Evolutionary conservation across 177 flowering plant species (phyloP), one percentile per base, ranked within the genome.

Genomic region (Vitis hybrid): DNA sequence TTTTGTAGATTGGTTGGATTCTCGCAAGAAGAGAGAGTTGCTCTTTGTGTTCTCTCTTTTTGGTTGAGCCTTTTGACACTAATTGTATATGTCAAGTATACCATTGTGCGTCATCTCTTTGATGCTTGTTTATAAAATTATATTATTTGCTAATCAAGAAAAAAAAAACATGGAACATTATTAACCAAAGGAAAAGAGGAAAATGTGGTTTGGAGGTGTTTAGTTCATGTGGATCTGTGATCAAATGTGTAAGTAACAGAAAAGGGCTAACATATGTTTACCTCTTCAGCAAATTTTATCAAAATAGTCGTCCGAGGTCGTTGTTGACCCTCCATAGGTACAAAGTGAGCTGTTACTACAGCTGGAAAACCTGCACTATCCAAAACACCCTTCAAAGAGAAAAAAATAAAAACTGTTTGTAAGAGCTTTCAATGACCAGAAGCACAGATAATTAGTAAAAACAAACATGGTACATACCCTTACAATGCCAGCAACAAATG

Each of bases 201-300:
- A 40, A 40, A 40, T 1, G 46, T 6, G 6, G 46, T 40, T 40
- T 40, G 46, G 46, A 40, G 46, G 46, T 40, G 46, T 40, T 6
- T 40, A 40, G 46, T 40, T 40, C 46, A 40, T 40, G 46, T 5
- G 46, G 46, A 40, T 40, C 46, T 40, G 6, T 40, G 46, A 40
- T 40, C 46, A 49, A 30, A 15, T 8, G 14, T 6, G 18, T 35
- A 50, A 60, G 3, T 56, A 17, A 60, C 35, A 65, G 6, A 13
- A 10, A 56, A 56, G 11, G 40, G 40, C 49, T 13, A 58, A 2
- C 21, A 6, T 1, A 48, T 40, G 8, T 10, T 66, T 71, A 91
- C 99, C 99, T 95, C 99, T 80, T 95, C 98, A 61, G 99, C 90
- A 81, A 95, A 95, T 78, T 93, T 96, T 70, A 96, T 96, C 79